These are phyloP conservation scores for Echium plantagineum DNA, from an alignment of 257 asterid species.

Conservation along the genomic window DNA sequence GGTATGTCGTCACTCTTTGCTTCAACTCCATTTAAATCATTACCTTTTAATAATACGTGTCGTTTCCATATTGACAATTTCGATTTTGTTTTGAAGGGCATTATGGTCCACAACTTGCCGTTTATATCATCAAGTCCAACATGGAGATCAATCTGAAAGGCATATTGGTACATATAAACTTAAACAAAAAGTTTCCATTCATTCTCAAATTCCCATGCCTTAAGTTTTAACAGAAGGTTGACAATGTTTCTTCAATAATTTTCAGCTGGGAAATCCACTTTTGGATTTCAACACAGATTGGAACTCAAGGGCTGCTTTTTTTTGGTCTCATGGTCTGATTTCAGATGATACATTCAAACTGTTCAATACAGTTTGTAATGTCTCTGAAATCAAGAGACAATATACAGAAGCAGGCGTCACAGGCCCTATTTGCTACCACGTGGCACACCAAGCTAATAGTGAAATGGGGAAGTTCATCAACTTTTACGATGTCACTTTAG, in stretches of 20 bases:
- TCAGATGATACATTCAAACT: slow-evolving; percentile 47
- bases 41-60: neutral
- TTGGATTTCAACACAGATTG: slow-evolving; percentile 56
- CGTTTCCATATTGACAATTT: neutral
- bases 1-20: slow-evolving; percentile 37
- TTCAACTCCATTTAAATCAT: neutral
- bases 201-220: neutral
- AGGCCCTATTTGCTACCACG: slow-evolving; percentile 53
- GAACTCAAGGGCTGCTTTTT: slow-evolving; percentile 67
- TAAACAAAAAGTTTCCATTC: neutral
- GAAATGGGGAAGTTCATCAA: slow-evolving; percentile 71
- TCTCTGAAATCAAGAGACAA: slow-evolving; percentile 56
- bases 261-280: slow-evolving; percentile 75
- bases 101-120: slow-evolving; percentile 70
- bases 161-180: slow-evolving; percentile 45
- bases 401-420: slow-evolving; percentile 47
- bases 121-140: slow-evolving; percentile 45
- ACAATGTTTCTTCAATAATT: too few relatives aligned
- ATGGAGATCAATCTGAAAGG: slow-evolving; percentile 58
- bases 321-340: slow-evolving; percentile 76
- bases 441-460: slow-evolving; percentile 39
- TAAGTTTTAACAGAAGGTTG: too few relatives aligned
- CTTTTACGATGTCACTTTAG: slow-evolving; percentile 65
- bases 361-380: slow-evolving; percentile 57
- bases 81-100: slow-evolving; percentile 30